These are phyloP conservation scores for Ampelocalamus luodianensis DNA, from an alignment of 176 grass and related monocot genomes.

Conservation along the genomic window DNA sequence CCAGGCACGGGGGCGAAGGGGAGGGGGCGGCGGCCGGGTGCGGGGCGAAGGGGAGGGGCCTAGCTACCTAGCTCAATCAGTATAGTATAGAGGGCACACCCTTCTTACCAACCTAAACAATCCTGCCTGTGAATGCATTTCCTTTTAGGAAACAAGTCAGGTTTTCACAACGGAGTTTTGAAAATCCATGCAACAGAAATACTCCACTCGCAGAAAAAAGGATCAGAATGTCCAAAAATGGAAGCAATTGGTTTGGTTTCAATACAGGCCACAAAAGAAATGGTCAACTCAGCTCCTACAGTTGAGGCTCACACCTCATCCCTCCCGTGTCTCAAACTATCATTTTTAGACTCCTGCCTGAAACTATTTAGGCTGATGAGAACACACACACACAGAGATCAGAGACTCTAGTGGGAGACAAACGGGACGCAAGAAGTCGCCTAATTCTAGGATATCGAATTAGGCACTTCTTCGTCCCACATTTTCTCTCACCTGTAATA, in stretches of 20 bases:
- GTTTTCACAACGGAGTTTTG: not conserved
- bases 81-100: too few species aligned
- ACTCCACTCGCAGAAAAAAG: not conserved
- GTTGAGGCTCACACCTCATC: not conserved
- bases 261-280: constrained; percentile 36
- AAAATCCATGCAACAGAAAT: not conserved
- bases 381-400: not conserved
- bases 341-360: not conserved
- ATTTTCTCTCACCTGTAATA: constrained; percentile 1
- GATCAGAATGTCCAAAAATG: not conserved
- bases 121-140: too few species aligned
- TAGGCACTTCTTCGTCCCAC: constrained; percentile 62
- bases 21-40: too few species aligned
- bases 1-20: too few species aligned
- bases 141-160: too few species aligned
- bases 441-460: constrained; percentile 47
- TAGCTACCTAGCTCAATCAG: too few species aligned
- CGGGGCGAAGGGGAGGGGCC: too few species aligned
- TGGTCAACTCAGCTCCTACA: constrained; percentile 43
- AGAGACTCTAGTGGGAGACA: constrained; percentile 1
- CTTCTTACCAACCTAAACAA: too few species aligned
- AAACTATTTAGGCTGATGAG: constrained; percentile 35
- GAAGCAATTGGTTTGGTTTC: not conserved
- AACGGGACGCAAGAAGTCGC: constrained; percentile 49
- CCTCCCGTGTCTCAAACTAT: not conserved